These are phyloP conservation scores for Diplogelasinospora grovesii DNA, from an alignment of 495 filamentous ascomycete species.

Conservation along the genomic window DNA sequence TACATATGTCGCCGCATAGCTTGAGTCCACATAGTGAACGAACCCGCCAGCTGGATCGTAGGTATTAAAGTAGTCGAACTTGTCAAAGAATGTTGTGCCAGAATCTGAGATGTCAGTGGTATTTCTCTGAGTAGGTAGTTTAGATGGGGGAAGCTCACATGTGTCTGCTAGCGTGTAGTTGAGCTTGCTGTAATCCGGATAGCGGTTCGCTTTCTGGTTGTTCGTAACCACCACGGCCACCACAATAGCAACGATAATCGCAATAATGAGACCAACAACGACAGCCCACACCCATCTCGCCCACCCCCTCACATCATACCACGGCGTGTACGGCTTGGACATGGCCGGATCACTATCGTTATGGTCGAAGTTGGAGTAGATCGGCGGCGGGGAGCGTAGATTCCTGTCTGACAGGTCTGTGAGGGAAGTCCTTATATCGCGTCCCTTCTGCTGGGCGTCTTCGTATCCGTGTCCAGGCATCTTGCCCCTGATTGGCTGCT, in stretches of 20 bases:
- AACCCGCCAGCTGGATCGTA: conserved; percentile 31
- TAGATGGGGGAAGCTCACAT: conserved; percentile 23
- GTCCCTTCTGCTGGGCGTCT: too few relatives aligned
- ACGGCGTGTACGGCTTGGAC: too few relatives aligned
- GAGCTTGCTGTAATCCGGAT: conserved; percentile 33
- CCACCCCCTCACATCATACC: conserved; percentile 52
- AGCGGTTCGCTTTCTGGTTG: conserved; percentile 27
- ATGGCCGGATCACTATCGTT: too few relatives aligned
- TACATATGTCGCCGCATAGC: conserved; percentile 19
- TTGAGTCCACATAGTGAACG: conserved; percentile 34
- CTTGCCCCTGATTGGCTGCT: too few relatives aligned
- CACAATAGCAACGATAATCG: conserved; percentile 42
- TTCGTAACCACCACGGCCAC: conserved; percentile 45
- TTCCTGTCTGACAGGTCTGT: too few relatives aligned
- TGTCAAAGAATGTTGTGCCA: conserved; percentile 47
- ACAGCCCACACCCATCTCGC: conserved; percentile 41
- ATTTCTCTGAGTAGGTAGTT: neutral
- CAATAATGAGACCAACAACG: conserved; percentile 28
- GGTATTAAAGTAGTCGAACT: conserved; percentile 40
- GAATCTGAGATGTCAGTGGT: conserved; percentile 29
- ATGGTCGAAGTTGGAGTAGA: too few relatives aligned
- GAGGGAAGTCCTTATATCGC: too few relatives aligned
- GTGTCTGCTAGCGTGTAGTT: conserved; percentile 30
- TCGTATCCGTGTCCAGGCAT: too few relatives aligned
- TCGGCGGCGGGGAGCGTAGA: too few relatives aligned